Evolutionary conservation across 257 asterid species (phyloP), one percentile per base, ranked within the genome.

Genomic region (Coffea eugenioides): DNA sequence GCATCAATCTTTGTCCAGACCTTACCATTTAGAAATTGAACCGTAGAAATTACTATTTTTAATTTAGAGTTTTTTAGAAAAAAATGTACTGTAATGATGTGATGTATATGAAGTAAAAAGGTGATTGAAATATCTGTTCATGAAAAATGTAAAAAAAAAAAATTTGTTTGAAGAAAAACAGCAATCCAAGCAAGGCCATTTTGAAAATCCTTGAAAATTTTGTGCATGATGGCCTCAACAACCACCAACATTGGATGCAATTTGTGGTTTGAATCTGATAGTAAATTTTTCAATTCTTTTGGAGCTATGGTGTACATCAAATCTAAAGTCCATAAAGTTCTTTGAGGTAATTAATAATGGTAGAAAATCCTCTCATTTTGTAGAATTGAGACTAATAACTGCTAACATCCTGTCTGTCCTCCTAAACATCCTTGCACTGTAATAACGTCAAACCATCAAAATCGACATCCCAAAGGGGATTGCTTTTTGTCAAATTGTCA

Each of bases 401-500:
- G 67, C 3, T 15, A n/a, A 52, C 2, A 57, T 57, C 65, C 65
- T 8, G 21, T 57, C 20, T 52, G 15, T 52, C 20, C 20, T 52
- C 27, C 12, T 59, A 4, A 59, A 21, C 66, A 59, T 16, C 66
- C 25, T 56, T 54, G 21, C 6, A 54, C 1, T 59, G 27, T 21
- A 59, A 59, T 8, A 62, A n/a, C 23, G 34, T 31, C 34, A 76
- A 81, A 71, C 23, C 65, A 69, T 61, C 25, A 20, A 74, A 48
- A 12, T n/a, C 14, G 23, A 10, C 71, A 80, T 71, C 87, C 79
- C 69, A 78, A 73, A 3, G 70, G 74, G 79, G 82, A 87, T 70
- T 76, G 80, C 41, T 74, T 61, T 23, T 74, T 39, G 43, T 39
- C 43, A 39, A 39, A 31, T 31, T 31, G 88, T 87, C 86, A 80